These are phyloP conservation scores for Cutaneotrichosporon sp. DNA, from an alignment of 1,284 basidiomycete species.

Conservation along the genomic window DNA sequence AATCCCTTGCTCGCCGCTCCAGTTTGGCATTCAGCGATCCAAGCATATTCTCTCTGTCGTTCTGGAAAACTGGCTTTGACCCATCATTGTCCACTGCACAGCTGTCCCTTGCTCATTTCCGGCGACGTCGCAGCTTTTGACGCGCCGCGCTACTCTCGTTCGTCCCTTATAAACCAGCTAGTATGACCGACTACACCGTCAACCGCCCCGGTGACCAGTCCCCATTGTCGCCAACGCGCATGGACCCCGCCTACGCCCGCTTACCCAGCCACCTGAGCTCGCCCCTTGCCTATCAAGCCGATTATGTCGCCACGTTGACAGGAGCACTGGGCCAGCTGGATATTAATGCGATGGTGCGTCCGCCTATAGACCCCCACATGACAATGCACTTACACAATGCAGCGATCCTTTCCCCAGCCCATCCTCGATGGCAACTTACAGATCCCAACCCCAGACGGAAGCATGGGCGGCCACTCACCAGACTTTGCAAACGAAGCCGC, in stretches of 20 bases:
- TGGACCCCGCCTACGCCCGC: constrained; percentile 15
- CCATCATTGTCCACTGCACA: not conserved
- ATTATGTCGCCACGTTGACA: constrained; percentile 16
- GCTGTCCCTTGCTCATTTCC: not conserved
- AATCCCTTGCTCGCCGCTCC: no score
- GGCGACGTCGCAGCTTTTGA: not conserved
- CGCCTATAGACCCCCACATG: not conserved
- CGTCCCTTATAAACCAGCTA: not conserved
- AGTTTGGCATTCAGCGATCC: no score
- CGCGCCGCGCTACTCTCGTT: not conserved
- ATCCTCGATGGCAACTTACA: constrained; percentile 7
- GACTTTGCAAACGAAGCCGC: constrained; percentile 17
- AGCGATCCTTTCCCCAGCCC: constrained; percentile 16
- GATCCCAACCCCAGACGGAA: constrained; percentile 9
- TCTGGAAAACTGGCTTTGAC: not conserved
- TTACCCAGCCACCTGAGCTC: constrained; percentile 9
- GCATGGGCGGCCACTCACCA: constrained; percentile 17
- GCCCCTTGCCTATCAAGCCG: constrained; percentile 8
- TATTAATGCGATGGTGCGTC: constrained; percentile 5
- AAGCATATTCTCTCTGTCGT: no score
- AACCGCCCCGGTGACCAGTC: constrained; percentile 17
- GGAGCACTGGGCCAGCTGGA: constrained; percentile 19
- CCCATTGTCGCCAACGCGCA: constrained; percentile 13
- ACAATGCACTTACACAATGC: not conserved
- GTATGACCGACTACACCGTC: constrained; percentile 19